Conservation (phyloP, 257 asterid species). For the Rauvolfia tetraphylla region DNA sequence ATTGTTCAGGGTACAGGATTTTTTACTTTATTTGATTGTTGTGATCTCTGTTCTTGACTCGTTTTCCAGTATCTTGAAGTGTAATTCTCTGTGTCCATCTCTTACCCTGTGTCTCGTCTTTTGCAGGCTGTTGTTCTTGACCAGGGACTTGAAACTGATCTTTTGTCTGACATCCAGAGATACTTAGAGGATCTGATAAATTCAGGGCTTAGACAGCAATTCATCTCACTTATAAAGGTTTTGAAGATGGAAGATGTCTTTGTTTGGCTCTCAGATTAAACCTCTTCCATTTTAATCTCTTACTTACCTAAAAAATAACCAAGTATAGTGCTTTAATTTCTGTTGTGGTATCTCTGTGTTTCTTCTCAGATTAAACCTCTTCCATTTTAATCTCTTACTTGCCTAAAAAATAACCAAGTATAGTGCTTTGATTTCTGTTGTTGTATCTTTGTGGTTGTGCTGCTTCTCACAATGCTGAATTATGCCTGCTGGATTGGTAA, state of each 20-base stretch:
- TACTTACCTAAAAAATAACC: background rate
- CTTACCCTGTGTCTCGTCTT: conserved; percentile 7
- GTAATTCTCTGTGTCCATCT: background rate
- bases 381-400: background rate
- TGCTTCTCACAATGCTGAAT: background rate
- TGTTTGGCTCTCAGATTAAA: background rate
- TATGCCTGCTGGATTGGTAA: background rate
- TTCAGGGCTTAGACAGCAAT: conserved; percentile 71
- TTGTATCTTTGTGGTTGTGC: background rate
- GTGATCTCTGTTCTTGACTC: background rate
- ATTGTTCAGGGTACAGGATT: conserved; percentile 63
- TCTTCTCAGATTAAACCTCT: background rate
- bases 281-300: background rate
- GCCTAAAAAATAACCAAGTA: background rate
- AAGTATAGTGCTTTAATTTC: background rate
- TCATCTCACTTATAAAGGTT: conserved; percentile 78
- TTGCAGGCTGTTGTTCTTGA: conserved; percentile 93
- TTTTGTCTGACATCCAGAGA: conserved; percentile 70
- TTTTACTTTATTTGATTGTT: conserved; percentile 17
- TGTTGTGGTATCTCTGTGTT: background rate
- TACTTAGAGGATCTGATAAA: conserved; percentile 65
- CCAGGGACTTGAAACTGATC: conserved; percentile 75
- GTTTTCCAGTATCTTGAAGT: background rate
- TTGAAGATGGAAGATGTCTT: conserved; percentile 7
- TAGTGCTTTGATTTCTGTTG: background rate